Percentiles rank a stretch among this genome's conserved stretches.
Conservation (phyloP, 179 eudicot species). For the Drosera spatulata region DNA sequence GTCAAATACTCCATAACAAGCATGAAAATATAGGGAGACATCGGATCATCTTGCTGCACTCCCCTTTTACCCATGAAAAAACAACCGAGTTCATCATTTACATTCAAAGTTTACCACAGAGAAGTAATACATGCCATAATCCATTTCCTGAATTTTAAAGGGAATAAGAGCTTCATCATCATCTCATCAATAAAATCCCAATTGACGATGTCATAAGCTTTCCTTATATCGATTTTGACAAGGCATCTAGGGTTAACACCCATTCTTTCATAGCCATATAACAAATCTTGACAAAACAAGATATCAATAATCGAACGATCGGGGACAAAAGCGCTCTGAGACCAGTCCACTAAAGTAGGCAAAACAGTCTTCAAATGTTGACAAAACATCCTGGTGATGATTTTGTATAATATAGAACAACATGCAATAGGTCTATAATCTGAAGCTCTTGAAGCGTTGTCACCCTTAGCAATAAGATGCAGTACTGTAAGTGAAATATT, state of each 20-base stretch:
- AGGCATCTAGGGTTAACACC: background rate
- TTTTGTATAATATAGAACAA: background rate
- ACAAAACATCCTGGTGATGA: background rate
- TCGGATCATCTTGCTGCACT: background rate
- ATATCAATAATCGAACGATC: background rate
- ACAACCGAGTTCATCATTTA: background rate
- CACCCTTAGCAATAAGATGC: background rate
- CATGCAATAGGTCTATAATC: background rate
- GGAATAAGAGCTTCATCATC: background rate
- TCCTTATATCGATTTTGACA: background rate
- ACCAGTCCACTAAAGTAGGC: background rate
- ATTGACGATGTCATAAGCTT: background rate
- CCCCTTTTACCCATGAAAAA: background rate
- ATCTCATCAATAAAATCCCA: background rate
- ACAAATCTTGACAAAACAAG: background rate
- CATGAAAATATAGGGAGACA: background rate
- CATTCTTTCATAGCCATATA: background rate
- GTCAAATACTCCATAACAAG: background rate
- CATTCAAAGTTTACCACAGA: background rate
- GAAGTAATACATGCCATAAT: background rate
- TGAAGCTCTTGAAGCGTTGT: background rate
- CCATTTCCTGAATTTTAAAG: background rate
- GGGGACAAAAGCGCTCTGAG: background rate
- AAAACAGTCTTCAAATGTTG: background rate
- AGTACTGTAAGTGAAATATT: background rate